Evolutionary conservation across 345 rosid genomes (phyloP), one percentile per base, ranked within the genome.

Genomic region (Anacardium occidentale): DNA sequence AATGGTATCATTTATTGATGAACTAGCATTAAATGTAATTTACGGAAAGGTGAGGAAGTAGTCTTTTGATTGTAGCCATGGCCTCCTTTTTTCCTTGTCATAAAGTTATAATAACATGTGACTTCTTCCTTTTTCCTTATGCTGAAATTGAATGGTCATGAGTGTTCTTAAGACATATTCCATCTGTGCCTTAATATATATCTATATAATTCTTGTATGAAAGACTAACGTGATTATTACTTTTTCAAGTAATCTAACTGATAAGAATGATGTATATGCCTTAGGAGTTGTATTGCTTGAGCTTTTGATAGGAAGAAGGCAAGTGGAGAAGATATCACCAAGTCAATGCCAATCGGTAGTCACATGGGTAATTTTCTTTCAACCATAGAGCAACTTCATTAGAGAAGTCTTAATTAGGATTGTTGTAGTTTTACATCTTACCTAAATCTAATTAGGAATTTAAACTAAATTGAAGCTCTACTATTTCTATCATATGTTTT

Each of bases 221-320:
- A 22, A 2, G 2, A 22, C 22, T 22, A 56, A 21, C 7, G 52
- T 52, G 20, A 56, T 11, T 2, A 10, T 70, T 65, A 18, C 24
- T 18, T 21, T 72, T 71, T 59, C 79, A 92, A 97, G 98, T 55
- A 90, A 88, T 83, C 81, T 94, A 7, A 89, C 95, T 1, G 98
- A 94, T 76, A 94, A 92, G 79, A 87, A 91, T 67, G 98, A 92
- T 74, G 98, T 94, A 44, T 94, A 89, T 57, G 88, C 98, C n/a
- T 94, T 90, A 29, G 98, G 98, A 44, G 87, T 94, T 52, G 83
- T 92, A 45, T 91, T 94, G 50, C 83, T 94, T n/a, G 98, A 92
- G 84, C 95, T 94, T 82, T 86, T 92, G 58, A 86, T 82, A 0
- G 92, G 98, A 70, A 87, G 82, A 79, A 90, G 71, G 73, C 88